phyloP scores from a whole-genome alignment of 352 stramenopile genomes.

The Phytophthora macrochlamydospora region DNA sequence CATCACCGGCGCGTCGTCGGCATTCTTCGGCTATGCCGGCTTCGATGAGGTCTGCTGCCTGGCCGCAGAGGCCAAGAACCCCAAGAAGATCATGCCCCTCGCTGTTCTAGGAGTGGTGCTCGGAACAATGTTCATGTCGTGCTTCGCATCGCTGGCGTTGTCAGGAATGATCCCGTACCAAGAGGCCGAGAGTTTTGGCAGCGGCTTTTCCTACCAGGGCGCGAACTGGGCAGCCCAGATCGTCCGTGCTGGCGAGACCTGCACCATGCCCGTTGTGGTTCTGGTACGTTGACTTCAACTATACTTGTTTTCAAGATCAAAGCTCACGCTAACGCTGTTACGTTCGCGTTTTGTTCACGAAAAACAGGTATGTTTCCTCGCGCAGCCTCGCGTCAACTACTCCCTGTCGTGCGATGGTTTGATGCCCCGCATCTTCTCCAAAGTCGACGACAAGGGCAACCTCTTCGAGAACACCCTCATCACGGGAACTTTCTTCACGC shows the following conservation, averaged over 20 bases:
- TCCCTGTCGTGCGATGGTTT: conserved; percentile 93
- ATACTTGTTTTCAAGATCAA: too few relatives aligned
- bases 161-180: conserved; percentile 71
- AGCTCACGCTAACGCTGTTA: too few relatives aligned
- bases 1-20: conserved; percentile 78
- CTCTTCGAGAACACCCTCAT: conserved; percentile 82
- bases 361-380: conserved; percentile 68
- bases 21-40: conserved; percentile 94
- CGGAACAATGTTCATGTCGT: conserved; percentile 73
- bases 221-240: conserved; percentile 60
- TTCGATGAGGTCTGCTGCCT: conserved; percentile 95
- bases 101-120: conserved; percentile 84
- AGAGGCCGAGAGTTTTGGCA: conserved; percentile 43
- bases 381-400: conserved; percentile 93
- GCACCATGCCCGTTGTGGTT: conserved; percentile 88
- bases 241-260: conserved; percentile 29
- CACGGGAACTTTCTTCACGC: conserved; percentile 65
- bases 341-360: too few relatives aligned
- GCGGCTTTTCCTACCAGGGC: conserved; percentile 50
- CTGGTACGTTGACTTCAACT: conserved; percentile 51
- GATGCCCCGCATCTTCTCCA: conserved; percentile 90
- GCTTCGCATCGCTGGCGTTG: conserved; percentile 85
- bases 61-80: conserved; percentile 80
- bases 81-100: conserved; percentile 75
- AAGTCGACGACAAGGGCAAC: conserved; percentile 80